Conservation (phyloP, 352 stramenopile species). For the Globisporangium spinosum region DNA sequence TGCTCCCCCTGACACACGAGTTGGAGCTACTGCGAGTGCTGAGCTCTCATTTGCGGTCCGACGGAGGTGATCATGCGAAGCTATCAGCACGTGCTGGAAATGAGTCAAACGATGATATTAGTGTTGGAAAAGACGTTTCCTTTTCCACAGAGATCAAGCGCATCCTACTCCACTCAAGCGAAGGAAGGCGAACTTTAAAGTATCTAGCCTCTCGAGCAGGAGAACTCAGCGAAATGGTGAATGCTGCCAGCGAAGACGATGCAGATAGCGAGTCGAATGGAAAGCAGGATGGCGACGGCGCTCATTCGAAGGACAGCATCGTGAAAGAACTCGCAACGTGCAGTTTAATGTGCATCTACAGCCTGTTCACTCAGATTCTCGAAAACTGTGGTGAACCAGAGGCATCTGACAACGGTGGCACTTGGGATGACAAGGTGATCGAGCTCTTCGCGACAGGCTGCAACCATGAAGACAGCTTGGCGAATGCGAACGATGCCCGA, state of each 20-base stretch:
- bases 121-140: background rate
- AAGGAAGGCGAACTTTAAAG: constrained; percentile 49
- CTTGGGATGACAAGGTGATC: constrained; percentile 24
- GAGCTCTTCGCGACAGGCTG: constrained; percentile 32
- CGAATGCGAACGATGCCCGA: constrained; percentile 5
- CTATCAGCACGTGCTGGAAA: background rate
- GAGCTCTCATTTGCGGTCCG: constrained; percentile 29
- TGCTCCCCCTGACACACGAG: constrained; percentile 40
- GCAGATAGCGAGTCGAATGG: constrained; percentile 19
- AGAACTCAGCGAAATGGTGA: constrained; percentile 27
- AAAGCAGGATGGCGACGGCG: background rate
- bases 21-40: constrained; percentile 49
- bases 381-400: constrained; percentile 26
- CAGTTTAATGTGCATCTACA: constrained; percentile 40
- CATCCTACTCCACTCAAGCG: constrained; percentile 29
- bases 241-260: constrained; percentile 5
- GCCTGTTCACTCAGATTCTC: constrained; percentile 32
- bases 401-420: too few relatives aligned
- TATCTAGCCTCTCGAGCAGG: constrained; percentile 39
- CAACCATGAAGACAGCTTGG: constrained; percentile 12
- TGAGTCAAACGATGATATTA: background rate
- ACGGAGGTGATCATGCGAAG: background rate
- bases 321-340: constrained; percentile 12
- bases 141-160: constrained; percentile 5
- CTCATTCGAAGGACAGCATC: background rate